phyloP scores from a whole-genome alignment of 108 stramenopile species.

The Cyclotella sp. region DNA sequence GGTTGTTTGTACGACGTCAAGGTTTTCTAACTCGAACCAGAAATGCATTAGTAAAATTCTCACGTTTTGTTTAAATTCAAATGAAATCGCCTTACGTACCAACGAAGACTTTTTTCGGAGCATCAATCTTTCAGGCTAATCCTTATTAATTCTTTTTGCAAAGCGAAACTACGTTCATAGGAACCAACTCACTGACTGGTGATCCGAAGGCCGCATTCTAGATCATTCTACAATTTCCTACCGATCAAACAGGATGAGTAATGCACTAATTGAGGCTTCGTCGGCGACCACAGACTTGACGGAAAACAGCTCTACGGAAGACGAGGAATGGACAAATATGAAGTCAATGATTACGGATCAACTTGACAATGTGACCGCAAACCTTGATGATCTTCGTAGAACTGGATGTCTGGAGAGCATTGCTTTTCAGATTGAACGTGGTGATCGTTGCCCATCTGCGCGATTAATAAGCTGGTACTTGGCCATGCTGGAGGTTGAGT shows the following conservation, averaged over 20 bases:
- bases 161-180: no score
- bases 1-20: no score
- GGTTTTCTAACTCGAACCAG: no score
- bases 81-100: no score
- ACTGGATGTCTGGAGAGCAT: slow-evolving; percentile 36
- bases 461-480: slow-evolving; percentile 36
- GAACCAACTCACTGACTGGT: no score
- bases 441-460: slow-evolving; percentile 26
- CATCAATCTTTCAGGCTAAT: no score
- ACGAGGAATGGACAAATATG: slow-evolving; percentile 48
- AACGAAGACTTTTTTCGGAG: no score
- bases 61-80: no score
- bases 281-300: neutral
- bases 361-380: slow-evolving; percentile 33
- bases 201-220: no score
- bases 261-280: neutral
- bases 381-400: slow-evolving; percentile 23
- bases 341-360: slow-evolving; percentile 43
- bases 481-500: slow-evolving; percentile 45
- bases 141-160: no score
- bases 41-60: no score
- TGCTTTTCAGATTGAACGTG: slow-evolving; percentile 35
- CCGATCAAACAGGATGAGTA: neutral
- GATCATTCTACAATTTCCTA: no score
- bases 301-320: slow-evolving; percentile 11